Conservation (phyloP, 169 alveolate species). For the Cryptosporidium viatorum region DNA sequence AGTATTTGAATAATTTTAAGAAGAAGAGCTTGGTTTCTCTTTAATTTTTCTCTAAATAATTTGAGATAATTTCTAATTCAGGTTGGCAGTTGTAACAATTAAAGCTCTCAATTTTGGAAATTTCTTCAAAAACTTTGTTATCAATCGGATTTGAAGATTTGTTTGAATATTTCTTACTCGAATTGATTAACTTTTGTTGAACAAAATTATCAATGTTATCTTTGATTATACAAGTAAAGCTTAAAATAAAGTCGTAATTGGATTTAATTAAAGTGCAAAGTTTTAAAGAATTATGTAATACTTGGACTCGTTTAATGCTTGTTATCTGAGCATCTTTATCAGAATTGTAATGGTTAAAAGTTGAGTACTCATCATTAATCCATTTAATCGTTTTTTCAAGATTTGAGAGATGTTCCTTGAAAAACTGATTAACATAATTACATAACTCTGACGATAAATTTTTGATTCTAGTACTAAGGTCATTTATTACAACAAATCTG, state of each 20-base stretch:
- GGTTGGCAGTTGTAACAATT: slow-evolving; percentile 9
- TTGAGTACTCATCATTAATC: slow-evolving; percentile 65
- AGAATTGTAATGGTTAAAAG: slow-evolving; percentile 21
- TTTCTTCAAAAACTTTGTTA: background rate
- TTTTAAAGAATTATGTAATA: slow-evolving; percentile 15
- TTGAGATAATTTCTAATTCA: background rate
- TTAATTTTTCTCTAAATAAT: background rate
- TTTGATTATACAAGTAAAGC: background rate
- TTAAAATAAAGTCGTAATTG: background rate
- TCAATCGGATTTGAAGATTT: background rate
- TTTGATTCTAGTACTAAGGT: slow-evolving; percentile 8
- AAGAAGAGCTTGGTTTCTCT: background rate
- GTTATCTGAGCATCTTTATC: background rate
- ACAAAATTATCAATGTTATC: slow-evolving; percentile 20
- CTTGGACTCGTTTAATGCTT: slow-evolving; percentile 36
- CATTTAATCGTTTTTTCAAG: slow-evolving; percentile 43
- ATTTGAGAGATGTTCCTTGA: slow-evolving; percentile 12
- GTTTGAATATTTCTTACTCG: background rate
- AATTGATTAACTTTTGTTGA: background rate
- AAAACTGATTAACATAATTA: background rate
- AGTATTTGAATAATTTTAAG: background rate
- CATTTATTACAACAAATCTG: slow-evolving; percentile 11
- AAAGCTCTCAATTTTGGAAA: background rate
- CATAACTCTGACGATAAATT: slow-evolving; percentile 18
- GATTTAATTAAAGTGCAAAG: slow-evolving; percentile 18